These are phyloP conservation scores for Pythium chondricola DNA, from an alignment of 352 stramenopile genomes.

Conservation along the genomic window DNA sequence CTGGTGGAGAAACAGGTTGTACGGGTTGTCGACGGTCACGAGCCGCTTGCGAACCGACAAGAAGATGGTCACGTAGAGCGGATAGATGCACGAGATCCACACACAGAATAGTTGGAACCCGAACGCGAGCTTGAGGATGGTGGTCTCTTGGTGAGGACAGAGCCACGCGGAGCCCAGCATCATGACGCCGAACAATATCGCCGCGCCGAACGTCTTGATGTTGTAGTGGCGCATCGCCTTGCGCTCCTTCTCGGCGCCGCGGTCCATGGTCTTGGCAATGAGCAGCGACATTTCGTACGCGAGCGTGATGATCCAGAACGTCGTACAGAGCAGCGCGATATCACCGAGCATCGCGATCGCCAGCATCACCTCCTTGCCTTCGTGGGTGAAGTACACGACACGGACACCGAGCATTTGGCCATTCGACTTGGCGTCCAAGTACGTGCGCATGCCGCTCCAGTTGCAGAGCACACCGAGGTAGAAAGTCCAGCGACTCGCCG, in stretches of 20 bases:
- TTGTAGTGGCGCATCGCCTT: slow-evolving; percentile 48
- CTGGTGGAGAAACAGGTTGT: slow-evolving; percentile 41
- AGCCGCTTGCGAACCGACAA: slow-evolving; percentile 44
- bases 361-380: slow-evolving; percentile 24
- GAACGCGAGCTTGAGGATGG: slow-evolving; percentile 30
- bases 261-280: slow-evolving; percentile 62
- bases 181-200: slow-evolving; percentile 29
- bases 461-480: slow-evolving; percentile 49
- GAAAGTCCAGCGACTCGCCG: slow-evolving; percentile 38
- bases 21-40: slow-evolving; percentile 33
- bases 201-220: slow-evolving; percentile 28
- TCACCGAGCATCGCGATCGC: slow-evolving; percentile 51
- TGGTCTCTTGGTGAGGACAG: slow-evolving; percentile 20
- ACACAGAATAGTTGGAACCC: slow-evolving; percentile 39
- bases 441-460: slow-evolving; percentile 39
- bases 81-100: slow-evolving; percentile 54
- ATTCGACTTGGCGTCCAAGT: slow-evolving; percentile 38
- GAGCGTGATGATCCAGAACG: slow-evolving; percentile 59
- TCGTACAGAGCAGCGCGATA: slow-evolving; percentile 47
- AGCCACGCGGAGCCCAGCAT: slow-evolving; percentile 34
- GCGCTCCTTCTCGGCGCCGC: slow-evolving; percentile 40
- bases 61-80: slow-evolving; percentile 36
- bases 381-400: slow-evolving; percentile 31
- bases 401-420: slow-evolving; percentile 45
- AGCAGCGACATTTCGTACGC: slow-evolving; percentile 64